Conservation (phyloP, 2,329 filamentous ascomycete genomes). For the Aspergillus pseudoviridinutans region DNA sequence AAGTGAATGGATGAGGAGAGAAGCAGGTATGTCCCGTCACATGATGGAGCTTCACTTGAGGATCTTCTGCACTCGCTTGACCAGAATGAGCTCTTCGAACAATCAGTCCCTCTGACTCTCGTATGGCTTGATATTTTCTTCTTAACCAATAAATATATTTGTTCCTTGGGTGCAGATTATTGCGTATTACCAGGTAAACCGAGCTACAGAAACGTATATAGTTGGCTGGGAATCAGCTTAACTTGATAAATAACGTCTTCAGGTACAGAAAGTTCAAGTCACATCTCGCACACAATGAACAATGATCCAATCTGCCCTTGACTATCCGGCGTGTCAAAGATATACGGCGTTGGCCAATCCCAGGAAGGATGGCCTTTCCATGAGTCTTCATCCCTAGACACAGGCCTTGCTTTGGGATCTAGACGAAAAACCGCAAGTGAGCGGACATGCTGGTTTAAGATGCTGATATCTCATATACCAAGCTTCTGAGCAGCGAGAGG, state of each 20-base stretch:
- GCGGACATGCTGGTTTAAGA: not conserved
- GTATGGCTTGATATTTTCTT: not conserved
- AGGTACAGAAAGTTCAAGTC: not conserved
- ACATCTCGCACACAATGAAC: not conserved
- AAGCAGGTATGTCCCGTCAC: not conserved
- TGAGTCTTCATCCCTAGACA: not conserved
- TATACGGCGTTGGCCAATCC: not conserved
- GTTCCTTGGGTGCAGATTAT: not conserved
- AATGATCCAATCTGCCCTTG: not conserved
- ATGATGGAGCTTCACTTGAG: not conserved
- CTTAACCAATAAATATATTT: not conserved
- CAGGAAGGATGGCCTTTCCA: not conserved
- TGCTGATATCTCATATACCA: not conserved
- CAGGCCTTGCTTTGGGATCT: not conserved
- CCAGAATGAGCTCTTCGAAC: not conserved
- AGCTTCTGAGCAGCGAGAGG: not conserved
- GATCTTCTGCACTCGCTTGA: not conserved
- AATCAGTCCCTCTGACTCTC: not conserved
- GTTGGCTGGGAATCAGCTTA: not conserved
- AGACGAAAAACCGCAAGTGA: not conserved
- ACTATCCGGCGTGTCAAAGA: not conserved
- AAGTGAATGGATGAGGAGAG: not conserved
- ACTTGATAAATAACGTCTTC: not conserved
- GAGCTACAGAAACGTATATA: not conserved
- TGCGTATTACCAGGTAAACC: not conserved